A percentile compares a stretch with the other conserved stretches of the same genome.
Conservation (phyloP, 2,329 filamentous ascomycete species). For the Aspergillus quadrilineatus region DNA sequence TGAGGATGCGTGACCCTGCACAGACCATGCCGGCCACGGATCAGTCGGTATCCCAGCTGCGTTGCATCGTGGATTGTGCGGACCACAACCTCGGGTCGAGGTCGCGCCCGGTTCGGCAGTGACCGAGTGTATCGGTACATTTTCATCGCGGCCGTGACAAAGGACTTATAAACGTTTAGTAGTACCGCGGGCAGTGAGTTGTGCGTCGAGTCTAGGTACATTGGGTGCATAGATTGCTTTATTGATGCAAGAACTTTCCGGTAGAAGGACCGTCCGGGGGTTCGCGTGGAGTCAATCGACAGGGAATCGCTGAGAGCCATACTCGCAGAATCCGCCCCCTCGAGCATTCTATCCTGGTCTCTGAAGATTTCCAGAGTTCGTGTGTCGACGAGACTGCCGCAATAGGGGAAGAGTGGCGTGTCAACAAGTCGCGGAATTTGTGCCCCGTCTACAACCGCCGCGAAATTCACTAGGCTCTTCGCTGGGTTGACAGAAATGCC, state of each 20-base stretch:
- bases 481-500: slow-evolving; percentile 72
- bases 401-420: slow-evolving; percentile 72
- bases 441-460: slow-evolving; percentile 56
- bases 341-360: slow-evolving; percentile 54
- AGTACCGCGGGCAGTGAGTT: slow-evolving; percentile 71
- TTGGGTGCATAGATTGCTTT: slow-evolving; percentile 74
- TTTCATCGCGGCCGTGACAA: slow-evolving; percentile 76
- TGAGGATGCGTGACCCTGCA: slow-evolving; percentile 63
- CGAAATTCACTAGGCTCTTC: slow-evolving; percentile 87
- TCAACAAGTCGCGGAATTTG: slow-evolving; percentile 53
- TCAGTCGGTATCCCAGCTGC: slow-evolving; percentile 62
- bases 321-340: slow-evolving; percentile 52
- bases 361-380: slow-evolving; percentile 72
- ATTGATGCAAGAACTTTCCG: slow-evolving; percentile 74
- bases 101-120: slow-evolving; percentile 55
- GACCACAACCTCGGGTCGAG: slow-evolving; percentile 60
- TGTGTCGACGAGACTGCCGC: slow-evolving; percentile 75
- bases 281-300: slow-evolving; percentile 72
- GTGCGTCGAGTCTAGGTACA: slow-evolving; percentile 59
- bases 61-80: slow-evolving; percentile 65
- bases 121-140: slow-evolving; percentile 61
- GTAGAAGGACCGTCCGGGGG: slow-evolving; percentile 74
- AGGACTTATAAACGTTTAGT: slow-evolving; percentile 71
- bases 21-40: slow-evolving; percentile 54
- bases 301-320: slow-evolving; percentile 66